Evolutionary conservation across 768 basidiomycete species (phyloP), one percentile per base, ranked within the genome.

Genomic region (Lactifluus pinguis): DNA sequence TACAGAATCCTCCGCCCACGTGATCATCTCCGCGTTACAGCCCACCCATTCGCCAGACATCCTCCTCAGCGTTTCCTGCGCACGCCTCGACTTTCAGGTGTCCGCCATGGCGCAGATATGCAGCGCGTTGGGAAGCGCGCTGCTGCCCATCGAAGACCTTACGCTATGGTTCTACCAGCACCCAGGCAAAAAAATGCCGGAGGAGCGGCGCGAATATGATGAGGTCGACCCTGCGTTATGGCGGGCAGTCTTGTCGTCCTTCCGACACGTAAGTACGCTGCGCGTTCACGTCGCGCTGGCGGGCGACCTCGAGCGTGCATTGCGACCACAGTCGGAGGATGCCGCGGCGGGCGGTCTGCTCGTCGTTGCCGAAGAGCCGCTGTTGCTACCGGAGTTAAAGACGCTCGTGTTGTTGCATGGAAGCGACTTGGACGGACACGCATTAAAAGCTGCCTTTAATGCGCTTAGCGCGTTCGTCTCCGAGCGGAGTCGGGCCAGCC

Each of bases 31-130:
- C 15, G 9, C 52, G 6, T 21, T 30, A 7, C 55, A 47, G 3
- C 8, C 56, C 11, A 30, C 38, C 13, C 11, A 53, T 34, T 29
- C 51, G n/a, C 45, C 52, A 6, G 61, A 62, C 25, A 29, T 58
- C 6, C 49, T 42, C 6, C 32, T 53, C 21, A 10, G 52, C 48
- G 39, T 62, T 5, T 58, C 47, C 10, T 62, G 57, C 9, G 1
- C 38, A 19, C 52, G 41, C 10, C 14, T 62, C 34, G 61, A 62
- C 57, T 62, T 62, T 17, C 61, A 58, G 9, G 39, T 58, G 6
- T 49, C 61, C 17, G 51, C 47, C 6, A 50, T 52, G 42, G 38
- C 47, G 17, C 61, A 54, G 41, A 48, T 62, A 8, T 62, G 56
- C 32, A 32, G 15, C 9, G 17, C 30, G 17, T 39, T 62, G 3